Percentiles rank a stretch among this genome's conserved stretches.
Conservation (phyloP, 139 green algal species). For the Pleodorina starrii region DNA sequence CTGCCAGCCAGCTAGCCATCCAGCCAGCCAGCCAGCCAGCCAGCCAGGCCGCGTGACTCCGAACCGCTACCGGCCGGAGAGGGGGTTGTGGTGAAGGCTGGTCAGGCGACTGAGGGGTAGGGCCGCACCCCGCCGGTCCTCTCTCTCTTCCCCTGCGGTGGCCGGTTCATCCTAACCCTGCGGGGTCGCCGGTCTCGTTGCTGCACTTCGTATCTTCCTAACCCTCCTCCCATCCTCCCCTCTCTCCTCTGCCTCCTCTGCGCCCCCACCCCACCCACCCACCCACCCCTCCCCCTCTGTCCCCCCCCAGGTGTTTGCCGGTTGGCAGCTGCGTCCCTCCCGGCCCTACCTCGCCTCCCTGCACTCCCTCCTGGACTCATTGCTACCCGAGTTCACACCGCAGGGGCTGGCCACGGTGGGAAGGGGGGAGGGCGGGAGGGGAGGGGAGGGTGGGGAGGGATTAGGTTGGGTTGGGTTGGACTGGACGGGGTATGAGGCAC, state of each 20-base stretch:
- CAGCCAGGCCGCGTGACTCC: too few relatives aligned
- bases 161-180: too few relatives aligned
- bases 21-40: too few relatives aligned
- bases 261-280: too few relatives aligned
- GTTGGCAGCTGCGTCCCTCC: slow-evolving; percentile 34
- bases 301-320: slow-evolving; percentile 21
- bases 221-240: neutral
- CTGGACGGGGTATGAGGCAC: neutral
- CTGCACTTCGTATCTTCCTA: neutral
- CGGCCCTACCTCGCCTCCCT: slow-evolving; percentile 33
- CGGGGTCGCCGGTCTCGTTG: too few relatives aligned
- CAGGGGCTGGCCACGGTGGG: slow-evolving; percentile 24
- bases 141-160: too few relatives aligned
- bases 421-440: neutral
- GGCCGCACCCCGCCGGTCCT: too few relatives aligned
- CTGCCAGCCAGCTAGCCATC: too few relatives aligned
- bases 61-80: too few relatives aligned
- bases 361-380: neutral
- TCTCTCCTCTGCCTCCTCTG: neutral
- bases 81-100: too few relatives aligned
- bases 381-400: neutral
- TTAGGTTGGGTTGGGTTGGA: too few relatives aligned
- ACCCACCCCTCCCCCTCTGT: neutral
- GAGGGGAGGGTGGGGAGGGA: neutral
- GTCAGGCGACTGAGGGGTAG: too few relatives aligned